Base-by-base conservation (phyloP, 164 flowering plant genomes). In the Taxillus chinensis region DNA sequence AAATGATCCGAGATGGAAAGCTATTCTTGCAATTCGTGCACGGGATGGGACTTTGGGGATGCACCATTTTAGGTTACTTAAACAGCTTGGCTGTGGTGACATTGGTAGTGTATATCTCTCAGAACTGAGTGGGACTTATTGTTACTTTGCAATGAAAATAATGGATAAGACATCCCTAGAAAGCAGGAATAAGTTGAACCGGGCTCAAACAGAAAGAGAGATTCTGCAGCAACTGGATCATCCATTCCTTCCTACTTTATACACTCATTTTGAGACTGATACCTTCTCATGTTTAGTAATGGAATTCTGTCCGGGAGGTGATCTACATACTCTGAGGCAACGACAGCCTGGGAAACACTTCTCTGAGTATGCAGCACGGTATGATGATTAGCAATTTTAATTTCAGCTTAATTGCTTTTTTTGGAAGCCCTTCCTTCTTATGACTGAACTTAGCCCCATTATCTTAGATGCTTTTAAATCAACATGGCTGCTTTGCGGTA, bases 1-100 rank as follows among this genome's bases (percentile, higher is more conserved):
- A 64, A 92, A 92, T 74, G 98, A 92, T 75, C 96, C 98, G 9
- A 76, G 96, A 71, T 92, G 98, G 96, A 92, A 87, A 73, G 90
- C 98, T 62, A 89, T 92, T 65, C 86, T 86, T 61, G 92, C 95
- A 55, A 82, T 92, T 60, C 74, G 96, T 67, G 76, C 87, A 15
- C 79, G 95, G 59, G 91, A 92, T 80, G 92, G 92, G 13, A 80
- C 82, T 46, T 71, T 92, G 62, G 98, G 98, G 39, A 92, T 92
- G 98, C 89, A 89, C 70, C 98, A 92, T 73, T 92, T 86, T 63
- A 81, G 79, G 73, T 68, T 86, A 39, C 78, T 83, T 52, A 82
- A 74, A 67, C 65, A 82, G 64, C 86, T 86, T 43, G 92, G 92
- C 2, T 83, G 85, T 69, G 92, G 92, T 63, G 92, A 86, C 66